Conservation (phyloP, 345 rosid species). For the Mercurialis annua region DNA sequence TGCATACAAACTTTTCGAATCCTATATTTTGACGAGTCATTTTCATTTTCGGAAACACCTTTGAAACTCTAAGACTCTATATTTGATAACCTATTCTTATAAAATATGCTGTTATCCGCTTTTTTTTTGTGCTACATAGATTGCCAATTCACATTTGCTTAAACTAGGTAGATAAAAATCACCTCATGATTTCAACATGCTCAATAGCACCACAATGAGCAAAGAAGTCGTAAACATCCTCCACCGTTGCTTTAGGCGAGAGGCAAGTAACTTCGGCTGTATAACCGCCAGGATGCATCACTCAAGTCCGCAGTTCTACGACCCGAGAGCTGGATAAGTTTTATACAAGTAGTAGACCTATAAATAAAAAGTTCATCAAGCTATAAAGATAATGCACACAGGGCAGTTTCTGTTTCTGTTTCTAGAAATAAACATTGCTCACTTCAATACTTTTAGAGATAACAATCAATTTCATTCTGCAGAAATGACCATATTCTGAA, state of each 20-base stretch:
- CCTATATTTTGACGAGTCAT: no score
- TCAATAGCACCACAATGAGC: conserved; percentile 66
- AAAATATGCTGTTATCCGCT: no score
- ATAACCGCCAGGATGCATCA: conserved; percentile 74
- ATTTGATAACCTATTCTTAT: no score
- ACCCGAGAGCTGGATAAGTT: background rate
- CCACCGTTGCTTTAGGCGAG: conserved; percentile 66
- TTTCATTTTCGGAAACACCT: no score
- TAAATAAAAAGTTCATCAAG: conserved; percentile 15
- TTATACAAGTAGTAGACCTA: conserved; percentile 15
- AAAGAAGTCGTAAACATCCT: conserved; percentile 67
- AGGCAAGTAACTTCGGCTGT: conserved; percentile 70
- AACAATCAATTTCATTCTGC: conserved; percentile 12
- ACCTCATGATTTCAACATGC: conserved; percentile 72
- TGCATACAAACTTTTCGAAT: no score
- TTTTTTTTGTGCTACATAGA: no score
- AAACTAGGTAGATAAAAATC: conserved; percentile 7
- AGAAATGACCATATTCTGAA: conserved; percentile 17
- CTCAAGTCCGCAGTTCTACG: conserved; percentile 13
- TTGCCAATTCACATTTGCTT: background rate
- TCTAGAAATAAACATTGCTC: conserved; percentile 15
- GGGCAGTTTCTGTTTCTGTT: conserved; percentile 5
- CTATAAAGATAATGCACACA: background rate
- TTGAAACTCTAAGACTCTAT: no score
- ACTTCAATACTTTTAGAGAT: conserved; percentile 16